Base-by-base conservation (phyloP, 345 rosid genomes). In the Boechera divaricarpa region DNA sequence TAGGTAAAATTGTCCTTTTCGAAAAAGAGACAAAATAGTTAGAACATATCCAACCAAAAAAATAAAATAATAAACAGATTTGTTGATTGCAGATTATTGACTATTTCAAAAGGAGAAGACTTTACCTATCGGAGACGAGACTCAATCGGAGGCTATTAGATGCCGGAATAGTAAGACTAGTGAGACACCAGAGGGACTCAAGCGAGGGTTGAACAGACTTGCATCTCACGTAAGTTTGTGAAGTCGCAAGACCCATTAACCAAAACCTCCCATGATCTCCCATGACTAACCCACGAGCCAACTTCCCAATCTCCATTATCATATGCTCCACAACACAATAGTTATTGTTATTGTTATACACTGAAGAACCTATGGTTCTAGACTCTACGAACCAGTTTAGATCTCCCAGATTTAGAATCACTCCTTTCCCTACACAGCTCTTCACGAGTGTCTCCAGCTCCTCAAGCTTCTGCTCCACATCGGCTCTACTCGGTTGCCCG, bases 221-320 rank as follows among this genome's bases (percentile, higher is more conserved):
- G 67, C 88, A 89, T 78, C 86, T 90, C 87, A 85, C 79, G 86
- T 87, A 94, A 66, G 86, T 88, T 58, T 90, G 89, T 62, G 89
- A 88, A 77, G 94, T 90, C n/a, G 98, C 92, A 64, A 86, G 83
- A 44, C 94, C 97, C 83, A 92, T 64, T n/a, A 94, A 70, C 92
- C 92, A 88, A 82, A 92, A 77, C 77, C 85, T 85, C 16, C 83
- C 86, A 77, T 77, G 81, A 12, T 80, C 92, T 67, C 86, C 86
- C 61, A 81, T 55, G 28, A 80, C 44, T 6, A 79, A 63, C 51
- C 83, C 88, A 57, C 80, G 73, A 65, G 79, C 81, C 77, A 92
- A 78, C 79, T 88, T 88, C 67, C 89, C 92, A 67, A 94, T 47
- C 83, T 89, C 97, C 87, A 80, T 79, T 49, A 92, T 83, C 87